Evolutionary conservation across 2,329 filamentous ascomycete species (phyloP).

Genomic region (Keithomyces neogunnii): DNA sequence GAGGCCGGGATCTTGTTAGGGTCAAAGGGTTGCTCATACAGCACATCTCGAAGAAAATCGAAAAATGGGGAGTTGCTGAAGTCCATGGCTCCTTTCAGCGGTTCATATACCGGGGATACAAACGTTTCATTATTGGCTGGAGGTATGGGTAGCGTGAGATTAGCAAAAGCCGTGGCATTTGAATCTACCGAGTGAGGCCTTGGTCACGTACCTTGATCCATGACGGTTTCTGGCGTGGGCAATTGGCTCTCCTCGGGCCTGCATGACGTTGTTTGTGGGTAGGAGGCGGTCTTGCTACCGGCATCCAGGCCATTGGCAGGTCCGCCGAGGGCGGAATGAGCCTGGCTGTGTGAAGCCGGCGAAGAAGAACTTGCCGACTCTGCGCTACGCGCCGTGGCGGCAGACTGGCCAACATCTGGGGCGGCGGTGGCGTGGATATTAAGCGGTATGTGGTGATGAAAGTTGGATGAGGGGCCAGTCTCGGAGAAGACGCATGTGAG

Average conservation of each 20-base stretch:
- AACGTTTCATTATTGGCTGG: constrained; percentile 7
- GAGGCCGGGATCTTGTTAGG: constrained; percentile 26
- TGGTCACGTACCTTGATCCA: constrained; percentile 19
- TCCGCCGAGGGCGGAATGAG: constrained; percentile 3
- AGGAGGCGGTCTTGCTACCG: constrained; percentile 17
- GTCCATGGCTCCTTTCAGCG: constrained; percentile 13
- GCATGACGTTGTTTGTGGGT: constrained; percentile 13
- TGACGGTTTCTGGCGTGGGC: constrained; percentile 24
- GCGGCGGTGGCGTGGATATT: constrained; percentile 18
- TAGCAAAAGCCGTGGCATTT: too few relatives aligned
- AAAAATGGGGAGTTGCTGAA: constrained; percentile 34
- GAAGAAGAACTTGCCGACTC: constrained; percentile 12
- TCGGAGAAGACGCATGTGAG: constrained; percentile 33
- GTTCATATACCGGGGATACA: not conserved
- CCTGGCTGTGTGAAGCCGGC: constrained; percentile 14
- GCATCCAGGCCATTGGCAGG: constrained; percentile 11
- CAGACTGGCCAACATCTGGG: constrained; percentile 7
- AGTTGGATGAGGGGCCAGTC: constrained; percentile 29
- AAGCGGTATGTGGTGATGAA: constrained; percentile 35
- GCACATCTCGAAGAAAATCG: constrained; percentile 41
- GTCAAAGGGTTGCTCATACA: constrained; percentile 37
- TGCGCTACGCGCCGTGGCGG: not conserved
- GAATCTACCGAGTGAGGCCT: not conserved
- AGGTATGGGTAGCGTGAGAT: not conserved
- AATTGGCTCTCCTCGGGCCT: constrained; percentile 26